phyloP scores from a whole-genome alignment of 139 green algal genomes.

The Micractinium sp. region DNA sequence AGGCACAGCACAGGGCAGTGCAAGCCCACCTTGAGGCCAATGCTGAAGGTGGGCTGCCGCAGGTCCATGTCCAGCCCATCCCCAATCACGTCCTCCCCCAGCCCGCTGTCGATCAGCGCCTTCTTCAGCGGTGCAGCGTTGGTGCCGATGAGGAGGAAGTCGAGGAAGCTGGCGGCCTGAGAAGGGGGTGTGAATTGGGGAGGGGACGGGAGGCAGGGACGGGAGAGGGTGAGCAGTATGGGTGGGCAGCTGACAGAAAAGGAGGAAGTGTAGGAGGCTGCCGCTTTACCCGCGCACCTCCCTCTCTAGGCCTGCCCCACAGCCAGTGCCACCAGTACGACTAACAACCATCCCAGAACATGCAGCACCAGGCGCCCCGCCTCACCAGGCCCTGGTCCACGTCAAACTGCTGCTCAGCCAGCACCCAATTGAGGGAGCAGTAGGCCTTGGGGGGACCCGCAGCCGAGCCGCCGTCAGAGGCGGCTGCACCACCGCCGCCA shows the following conservation, averaged over 20 bases:
- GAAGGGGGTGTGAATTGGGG: no score
- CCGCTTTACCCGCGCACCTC: no score
- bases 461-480: background rate
- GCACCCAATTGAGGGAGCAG: slow-evolving; percentile 90
- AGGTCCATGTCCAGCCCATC: slow-evolving; percentile 94
- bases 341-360: background rate
- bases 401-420: slow-evolving; percentile 83
- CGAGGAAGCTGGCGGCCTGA: slow-evolving; percentile 89
- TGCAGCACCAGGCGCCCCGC: no score
- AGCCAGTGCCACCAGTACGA: background rate
- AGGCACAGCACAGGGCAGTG: background rate
- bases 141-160: slow-evolving; percentile 95
- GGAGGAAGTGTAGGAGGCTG: background rate
- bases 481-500: background rate
- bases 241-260: background rate
- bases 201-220: no score
- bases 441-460: slow-evolving; percentile 75
- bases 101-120: slow-evolving; percentile 88
- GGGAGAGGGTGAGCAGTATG: no score
- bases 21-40: slow-evolving; percentile 81
- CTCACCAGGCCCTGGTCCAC: slow-evolving; percentile 82
- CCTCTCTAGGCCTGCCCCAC: no score
- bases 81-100: slow-evolving; percentile 91
- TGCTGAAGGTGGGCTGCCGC: slow-evolving; percentile 82
- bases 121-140: slow-evolving; percentile 86